Conservation (phyloP, 805 yeast species). For the Wickerhamiella lipophila region DNA sequence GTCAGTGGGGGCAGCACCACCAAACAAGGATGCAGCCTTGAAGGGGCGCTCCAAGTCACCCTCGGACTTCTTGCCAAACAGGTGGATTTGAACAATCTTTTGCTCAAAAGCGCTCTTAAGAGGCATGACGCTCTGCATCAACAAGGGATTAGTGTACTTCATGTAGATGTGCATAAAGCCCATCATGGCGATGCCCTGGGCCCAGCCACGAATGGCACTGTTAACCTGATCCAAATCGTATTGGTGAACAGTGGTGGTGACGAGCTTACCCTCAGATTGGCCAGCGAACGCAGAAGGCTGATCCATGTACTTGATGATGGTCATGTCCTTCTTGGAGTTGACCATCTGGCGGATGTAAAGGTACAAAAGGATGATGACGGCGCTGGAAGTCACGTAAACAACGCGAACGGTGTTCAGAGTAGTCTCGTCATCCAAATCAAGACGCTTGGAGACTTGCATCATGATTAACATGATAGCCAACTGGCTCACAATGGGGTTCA, state of each 20-base stretch:
- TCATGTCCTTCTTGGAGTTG: constrained; percentile 63
- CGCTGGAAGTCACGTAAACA: constrained; percentile 55
- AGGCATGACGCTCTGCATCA: constrained; percentile 87
- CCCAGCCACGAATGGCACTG: constrained; percentile 64
- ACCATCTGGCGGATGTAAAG: constrained; percentile 49
- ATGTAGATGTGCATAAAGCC: constrained; percentile 95
- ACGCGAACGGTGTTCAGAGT: constrained; percentile 62
- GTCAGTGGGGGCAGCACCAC: constrained; percentile 49
- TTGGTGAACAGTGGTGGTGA: constrained; percentile 85
- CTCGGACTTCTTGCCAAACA: constrained; percentile 65
- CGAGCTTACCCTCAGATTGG: constrained; percentile 51
- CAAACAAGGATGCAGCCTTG: constrained; percentile 73
- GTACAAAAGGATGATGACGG: constrained; percentile 53
- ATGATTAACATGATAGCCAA: constrained; percentile 82
- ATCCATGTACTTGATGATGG: constrained; percentile 81
- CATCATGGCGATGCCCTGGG: constrained; percentile 91
- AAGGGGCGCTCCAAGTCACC: constrained; percentile 96
- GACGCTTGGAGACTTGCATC: constrained; percentile 86
- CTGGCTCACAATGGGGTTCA: constrained; percentile 86
- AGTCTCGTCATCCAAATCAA: constrained; percentile 77
- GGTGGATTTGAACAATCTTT: constrained; percentile 81
- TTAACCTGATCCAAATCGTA: constrained; percentile 85
- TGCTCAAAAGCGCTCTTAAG: constrained; percentile 81
- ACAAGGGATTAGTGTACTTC: constrained; percentile 93
- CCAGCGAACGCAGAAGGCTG: constrained; percentile 74